Evolutionary conservation across 306 rosid species (phyloP), one percentile per base, ranked within the genome.

Genomic region (Mimosa bimucronata): DNA sequence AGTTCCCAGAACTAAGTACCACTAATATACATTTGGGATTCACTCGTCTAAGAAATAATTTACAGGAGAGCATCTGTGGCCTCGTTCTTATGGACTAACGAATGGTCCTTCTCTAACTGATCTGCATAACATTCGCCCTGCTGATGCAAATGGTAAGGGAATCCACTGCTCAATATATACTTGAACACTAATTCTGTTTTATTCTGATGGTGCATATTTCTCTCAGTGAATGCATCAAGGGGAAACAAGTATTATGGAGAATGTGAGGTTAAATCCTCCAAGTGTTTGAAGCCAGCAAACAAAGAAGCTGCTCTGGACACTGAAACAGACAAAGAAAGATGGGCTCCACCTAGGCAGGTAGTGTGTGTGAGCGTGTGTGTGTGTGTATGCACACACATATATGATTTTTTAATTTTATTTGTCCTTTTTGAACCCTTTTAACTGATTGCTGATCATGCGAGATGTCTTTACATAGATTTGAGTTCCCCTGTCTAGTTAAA

Each of bases 51-150:
- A 21, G 30, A 26, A 31, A 37, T 14, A 46, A 31, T 61, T 79
- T 52, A 41, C 82, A 90, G 92, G 97, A 88, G 97, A 90, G 77
- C 94, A 88, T 83, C 88, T 90, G 42, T 90, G 97, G 94, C 97
- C 97, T 62, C 91, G 92, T 67, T 92, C 94, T 71, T 92, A 87
- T 88, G 97, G 97, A 50, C 64, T 92, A 69, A 81, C 71, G 2
- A 69, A 70, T 66, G 91, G 88, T 64, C 84, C 91, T 66, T 85
- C 97, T 30, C 78, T 92, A 86, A 87, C 91, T 66, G 94, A 92
- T 81, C 30, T 90, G 72, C 92, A 92, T 72, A 92, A 92, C 83
- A 91, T 91, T 86, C 92, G 86, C 29, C 91, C 91, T 42, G 91
- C 90, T 77, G 94, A 90, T 82, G 85, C 81, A 70, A 88, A 91